Evolutionary conservation across 164 flowering plant genomes (phyloP).

Genomic region (Brasenia schreberi): DNA sequence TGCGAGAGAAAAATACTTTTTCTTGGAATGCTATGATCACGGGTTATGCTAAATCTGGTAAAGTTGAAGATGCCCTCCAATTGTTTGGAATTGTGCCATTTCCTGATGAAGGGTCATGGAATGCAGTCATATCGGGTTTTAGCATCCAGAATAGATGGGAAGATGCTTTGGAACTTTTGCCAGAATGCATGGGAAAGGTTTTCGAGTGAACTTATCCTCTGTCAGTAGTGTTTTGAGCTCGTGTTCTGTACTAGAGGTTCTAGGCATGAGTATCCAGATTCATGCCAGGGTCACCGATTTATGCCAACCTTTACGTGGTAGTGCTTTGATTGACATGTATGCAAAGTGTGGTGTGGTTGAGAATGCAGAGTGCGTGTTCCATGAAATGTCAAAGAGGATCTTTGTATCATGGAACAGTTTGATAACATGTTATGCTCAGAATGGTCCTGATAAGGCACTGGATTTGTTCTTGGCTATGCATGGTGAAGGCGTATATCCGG

Average conservation of each 20-base stretch:
- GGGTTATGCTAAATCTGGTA: slow-evolving; percentile 9
- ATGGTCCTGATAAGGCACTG: slow-evolving; percentile 13
- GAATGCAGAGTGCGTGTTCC: slow-evolving; percentile 10
- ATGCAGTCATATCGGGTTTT: slow-evolving; percentile 16
- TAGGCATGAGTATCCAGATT: slow-evolving; percentile 11
- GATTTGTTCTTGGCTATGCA: slow-evolving; percentile 8
- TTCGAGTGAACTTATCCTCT: slow-evolving; percentile 12
- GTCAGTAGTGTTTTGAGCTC: slow-evolving; percentile 14
- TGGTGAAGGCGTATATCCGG: slow-evolving; percentile 11
- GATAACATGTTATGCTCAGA: slow-evolving; percentile 20
- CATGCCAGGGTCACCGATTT: slow-evolving; percentile 11
- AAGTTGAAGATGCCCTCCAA: slow-evolving; percentile 8
- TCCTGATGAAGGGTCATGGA: slow-evolving; percentile 20
- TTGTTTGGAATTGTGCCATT: slow-evolving; percentile 9
- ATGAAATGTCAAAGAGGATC: slow-evolving; percentile 12
- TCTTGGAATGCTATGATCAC: slow-evolving; percentile 16
- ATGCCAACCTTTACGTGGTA: slow-evolving; percentile 14
- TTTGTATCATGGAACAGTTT: slow-evolving; percentile 19
- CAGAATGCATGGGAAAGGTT: slow-evolving; percentile 13
- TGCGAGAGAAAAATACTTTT: slow-evolving; percentile 14
- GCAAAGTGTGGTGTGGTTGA: slow-evolving; percentile 12
- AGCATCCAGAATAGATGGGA: slow-evolving; percentile 9
- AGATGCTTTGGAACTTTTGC: slow-evolving; percentile 9
- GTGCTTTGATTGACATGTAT: slow-evolving; percentile 18
- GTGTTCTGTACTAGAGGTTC: slow-evolving; percentile 11